Evolutionary conservation across 352 stramenopile species (phyloP).

Genomic region (Phytophthora gonapodyides): DNA sequence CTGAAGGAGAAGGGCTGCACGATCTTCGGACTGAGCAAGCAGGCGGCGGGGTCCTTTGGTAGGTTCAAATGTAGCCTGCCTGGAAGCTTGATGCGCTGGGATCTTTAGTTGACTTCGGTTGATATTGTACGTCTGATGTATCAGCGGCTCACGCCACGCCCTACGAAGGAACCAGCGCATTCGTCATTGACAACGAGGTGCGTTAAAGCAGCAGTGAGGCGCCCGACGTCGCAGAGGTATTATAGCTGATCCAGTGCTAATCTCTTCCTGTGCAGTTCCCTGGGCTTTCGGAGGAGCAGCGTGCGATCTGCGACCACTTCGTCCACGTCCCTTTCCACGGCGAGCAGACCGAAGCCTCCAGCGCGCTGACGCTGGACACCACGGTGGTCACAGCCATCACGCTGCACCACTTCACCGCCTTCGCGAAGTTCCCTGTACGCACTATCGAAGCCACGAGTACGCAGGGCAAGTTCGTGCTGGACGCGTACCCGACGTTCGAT

Average conservation of each 20-base stretch:
- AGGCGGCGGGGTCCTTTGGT: conserved; percentile 30
- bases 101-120: conserved; percentile 10
- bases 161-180: conserved; percentile 63
- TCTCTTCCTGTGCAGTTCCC: conserved; percentile 30
- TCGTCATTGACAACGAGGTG: conserved; percentile 81
- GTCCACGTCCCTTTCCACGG: conserved; percentile 64
- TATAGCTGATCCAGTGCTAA: conserved; percentile 3
- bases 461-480: conserved; percentile 80
- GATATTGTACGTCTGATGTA: conserved; percentile 23
- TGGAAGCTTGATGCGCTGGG: conserved; percentile 5
- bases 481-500: conserved; percentile 60
- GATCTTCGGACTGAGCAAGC: conserved; percentile 59
- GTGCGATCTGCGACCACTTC: conserved; percentile 70
- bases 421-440: conserved; percentile 61
- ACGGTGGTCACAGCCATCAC: conserved; percentile 70
- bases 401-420: conserved; percentile 71
- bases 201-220: conserved; percentile 8
- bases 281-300: conserved; percentile 60
- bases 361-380: conserved; percentile 50
- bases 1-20: conserved; percentile 59
- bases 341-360: conserved; percentile 42
- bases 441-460: conserved; percentile 65
- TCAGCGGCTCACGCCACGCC: conserved; percentile 54
- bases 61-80: conserved; percentile 14
- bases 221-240: not conserved